phyloP scores from a whole-genome alignment of 495 filamentous ascomycete genomes.

The Eremomyces bilateralis region DNA sequence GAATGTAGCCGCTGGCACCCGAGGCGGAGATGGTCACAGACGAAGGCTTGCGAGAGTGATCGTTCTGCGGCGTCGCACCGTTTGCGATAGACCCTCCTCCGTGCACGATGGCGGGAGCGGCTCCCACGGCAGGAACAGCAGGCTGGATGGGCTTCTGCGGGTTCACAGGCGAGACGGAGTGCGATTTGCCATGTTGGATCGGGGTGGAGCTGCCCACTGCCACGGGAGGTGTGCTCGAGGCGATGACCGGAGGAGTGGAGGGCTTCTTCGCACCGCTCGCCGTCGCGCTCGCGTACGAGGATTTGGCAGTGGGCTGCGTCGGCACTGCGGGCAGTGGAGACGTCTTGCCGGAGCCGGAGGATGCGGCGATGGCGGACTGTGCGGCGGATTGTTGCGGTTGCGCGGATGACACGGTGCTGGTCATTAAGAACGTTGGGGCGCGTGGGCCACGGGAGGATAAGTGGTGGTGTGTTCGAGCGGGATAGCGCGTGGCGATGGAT shows the following conservation, averaged over 20 bases:
- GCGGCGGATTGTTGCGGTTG: conserved; percentile 9
- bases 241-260: conserved; percentile 40
- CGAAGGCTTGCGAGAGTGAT: conserved; percentile 65
- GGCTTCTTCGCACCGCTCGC: conserved; percentile 60
- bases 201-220: conserved; percentile 46
- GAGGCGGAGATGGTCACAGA: conserved; percentile 63
- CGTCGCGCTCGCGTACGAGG: conserved; percentile 52
- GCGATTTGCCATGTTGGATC: conserved; percentile 52
- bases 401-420: conserved; percentile 16
- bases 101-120: conserved; percentile 34
- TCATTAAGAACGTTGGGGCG: conserved; percentile 18
- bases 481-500: not conserved
- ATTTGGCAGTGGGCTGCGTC: conserved; percentile 29
- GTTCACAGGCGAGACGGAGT: conserved; percentile 60
- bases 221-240: conserved; percentile 43
- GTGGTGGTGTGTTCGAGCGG: not conserved
- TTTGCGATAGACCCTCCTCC: conserved; percentile 32
- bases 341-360: conserved; percentile 38
- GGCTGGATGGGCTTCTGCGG: conserved; percentile 54
- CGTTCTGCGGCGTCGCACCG: conserved; percentile 30
- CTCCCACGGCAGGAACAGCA: conserved; percentile 33
- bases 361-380: conserved; percentile 27
- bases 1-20: conserved; percentile 47
- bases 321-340: conserved; percentile 42
- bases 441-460: too few relatives aligned